Base-by-base conservation (phyloP, 1,139 yeast genomes). In the Kazachstania sp. region DNA sequence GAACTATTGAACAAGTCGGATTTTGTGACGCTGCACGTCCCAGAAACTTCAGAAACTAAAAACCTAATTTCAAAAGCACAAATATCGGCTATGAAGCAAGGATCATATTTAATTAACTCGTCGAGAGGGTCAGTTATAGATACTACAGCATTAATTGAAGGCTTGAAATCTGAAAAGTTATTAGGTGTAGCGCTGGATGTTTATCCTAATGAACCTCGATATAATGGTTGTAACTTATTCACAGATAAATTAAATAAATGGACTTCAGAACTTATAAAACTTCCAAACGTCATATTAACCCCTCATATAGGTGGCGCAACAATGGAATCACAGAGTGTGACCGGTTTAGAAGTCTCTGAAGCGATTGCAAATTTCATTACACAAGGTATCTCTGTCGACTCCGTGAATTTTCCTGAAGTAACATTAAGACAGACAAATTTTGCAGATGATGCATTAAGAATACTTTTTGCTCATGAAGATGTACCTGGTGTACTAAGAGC, bases 281-380 rank as follows among this genome's bases (percentile, higher is more conserved):
- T 88, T 66, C 80, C 94, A 71, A 92, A 92, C 68, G 83, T 92
- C 49, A 88, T 92, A 53, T 76, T 92, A 64, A 83, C 97, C 49
- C 98, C 98, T 30, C 98, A 92, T 66, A 92, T 92, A 61, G 98
- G 98, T 71, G 98, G 98, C 54, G 88, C 97, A 43, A 92, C 98
- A 43, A 97, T 90, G 70, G 98, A 92, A 73, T 97, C 98, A 29
- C 98, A 92, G 75, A 79, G 87, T 51, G 95, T 97, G 44, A 92
- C 92, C 65, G 98, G 98, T 69, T 74, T 88, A 52, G 98, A 92
- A 72, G 98, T 92, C 51, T 88, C 83, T 49, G 75, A 86, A 45
- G 79, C 95, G 23, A 75, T 92, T 63, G 75, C 88, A 56, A 87
- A 86, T 67, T 92, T 87, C 72, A 83, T 92, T 66, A 90, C 88